Evolutionary conservation across 345 rosid genomes (phyloP), one percentile per base, ranked within the genome.

Genomic region (Raphanus sativus): DNA sequence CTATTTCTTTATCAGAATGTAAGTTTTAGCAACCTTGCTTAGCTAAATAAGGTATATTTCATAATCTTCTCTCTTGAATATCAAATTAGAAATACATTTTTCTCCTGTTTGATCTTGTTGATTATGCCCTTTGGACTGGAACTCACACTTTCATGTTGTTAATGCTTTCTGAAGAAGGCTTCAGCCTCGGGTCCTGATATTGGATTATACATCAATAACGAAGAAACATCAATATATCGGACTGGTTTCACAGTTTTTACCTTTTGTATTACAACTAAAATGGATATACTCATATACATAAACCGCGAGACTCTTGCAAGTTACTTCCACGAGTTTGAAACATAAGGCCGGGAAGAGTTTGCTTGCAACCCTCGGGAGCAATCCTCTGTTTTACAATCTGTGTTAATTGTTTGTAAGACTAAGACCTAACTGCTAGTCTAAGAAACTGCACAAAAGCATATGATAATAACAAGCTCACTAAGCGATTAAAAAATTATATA

Each of bases 21-120:
- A 85, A 79, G 8, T 74, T 79, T 90, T 92, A 75, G 87, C 84
- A 12, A 69, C 84, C 80, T 87, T 89, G 86, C 96, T 86, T 15
- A 92, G 91, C 76, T 82, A 90, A 76, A 92, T 90, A 29, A 92
- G 88, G 67, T 87, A 84, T 72, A 83, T 89, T 70, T 92, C 97
- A 7, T 82, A 90, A 71, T 89, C 94, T 80, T 92, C 97, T 56
- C 89, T 89, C 80, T 87, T 91, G 73, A 86, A 89, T 65, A 92
- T 89, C 69, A 92, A 80, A 67, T 89, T 90, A 1, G 96, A 92
- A 66, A 92, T 86, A 86, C 89, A 87, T 81, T 84, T 88, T 90
- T 90, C 83, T 92, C 96, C 86, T 87, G 87, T 81, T 86, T 90
- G 73, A 90, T 90, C 90, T 87, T 90, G 83, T 85, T 85, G 64